Evolutionary conservation across 768 basidiomycete genomes (phyloP).

Genomic region (Sarcomyxa edulis): DNA sequence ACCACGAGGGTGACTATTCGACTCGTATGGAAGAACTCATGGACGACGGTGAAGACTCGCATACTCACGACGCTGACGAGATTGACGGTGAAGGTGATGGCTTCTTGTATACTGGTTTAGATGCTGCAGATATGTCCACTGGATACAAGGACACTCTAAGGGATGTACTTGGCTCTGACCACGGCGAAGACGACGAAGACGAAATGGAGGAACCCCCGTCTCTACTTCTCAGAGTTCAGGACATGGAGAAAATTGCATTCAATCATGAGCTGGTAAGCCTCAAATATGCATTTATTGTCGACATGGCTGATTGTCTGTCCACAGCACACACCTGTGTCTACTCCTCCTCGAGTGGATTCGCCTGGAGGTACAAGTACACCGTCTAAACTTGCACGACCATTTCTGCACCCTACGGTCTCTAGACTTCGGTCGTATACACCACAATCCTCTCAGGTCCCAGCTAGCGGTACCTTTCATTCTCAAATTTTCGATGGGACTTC

Average conservation of each 20-base stretch:
- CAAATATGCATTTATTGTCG: not conserved
- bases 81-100: constrained; percentile 52
- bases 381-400: constrained; percentile 45
- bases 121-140: constrained; percentile 41
- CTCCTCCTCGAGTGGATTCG: constrained; percentile 35
- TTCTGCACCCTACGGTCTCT: constrained; percentile 71
- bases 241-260: constrained; percentile 16
- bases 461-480: constrained; percentile 37
- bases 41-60: constrained; percentile 33
- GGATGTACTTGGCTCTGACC: constrained; percentile 67
- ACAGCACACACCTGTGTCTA: too few relatives aligned
- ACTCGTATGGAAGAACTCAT: constrained; percentile 67
- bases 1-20: constrained; percentile 51
- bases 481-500: constrained; percentile 41
- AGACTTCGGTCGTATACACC: constrained; percentile 71
- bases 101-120: constrained; percentile 72
- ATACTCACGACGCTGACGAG: constrained; percentile 27
- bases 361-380: constrained; percentile 25
- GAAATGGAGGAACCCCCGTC: constrained; percentile 40
- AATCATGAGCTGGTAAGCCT: constrained; percentile 26
- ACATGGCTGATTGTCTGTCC: too few relatives aligned
- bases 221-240: constrained; percentile 35
- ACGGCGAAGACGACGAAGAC: constrained; percentile 40
- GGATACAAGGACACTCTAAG: constrained; percentile 66
- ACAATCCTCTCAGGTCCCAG: constrained; percentile 35